These are phyloP conservation scores for Puccinia coronata DNA, from an alignment of 1,284 basidiomycete genomes.

Conservation along the genomic window DNA sequence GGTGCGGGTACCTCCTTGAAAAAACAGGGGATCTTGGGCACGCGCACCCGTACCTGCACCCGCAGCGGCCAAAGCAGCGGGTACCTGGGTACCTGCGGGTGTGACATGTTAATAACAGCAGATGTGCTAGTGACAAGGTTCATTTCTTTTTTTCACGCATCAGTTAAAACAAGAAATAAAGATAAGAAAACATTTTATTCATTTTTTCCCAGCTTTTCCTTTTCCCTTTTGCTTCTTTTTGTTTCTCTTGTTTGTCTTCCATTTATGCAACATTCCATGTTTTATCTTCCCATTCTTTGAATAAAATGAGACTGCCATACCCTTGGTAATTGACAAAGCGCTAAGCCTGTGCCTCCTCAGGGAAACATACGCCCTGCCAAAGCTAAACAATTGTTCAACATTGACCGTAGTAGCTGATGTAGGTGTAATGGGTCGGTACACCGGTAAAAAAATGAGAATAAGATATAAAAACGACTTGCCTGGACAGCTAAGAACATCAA, in stretches of 20 bases:
- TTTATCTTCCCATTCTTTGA: constrained; percentile 1
- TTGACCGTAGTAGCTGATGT: no score
- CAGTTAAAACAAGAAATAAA: no score
- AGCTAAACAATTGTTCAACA: no score
- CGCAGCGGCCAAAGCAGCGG: not conserved
- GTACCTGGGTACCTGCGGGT: constrained; percentile 1
- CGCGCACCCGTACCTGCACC: no score
- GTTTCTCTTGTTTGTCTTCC: not conserved
- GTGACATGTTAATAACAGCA: not conserved
- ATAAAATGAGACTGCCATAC: not conserved
- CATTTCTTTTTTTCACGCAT: no score
- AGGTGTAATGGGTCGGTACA: no score
- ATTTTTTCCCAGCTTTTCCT: no score
- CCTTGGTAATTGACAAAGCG: not conserved
- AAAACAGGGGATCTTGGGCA: not conserved
- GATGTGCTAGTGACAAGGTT: not conserved
- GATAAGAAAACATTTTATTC: not conserved
- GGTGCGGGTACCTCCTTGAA: not conserved
- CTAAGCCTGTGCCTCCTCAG: not conserved
- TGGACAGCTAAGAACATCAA: constrained; percentile 6
- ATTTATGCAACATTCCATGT: not conserved
- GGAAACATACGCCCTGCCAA: no score
- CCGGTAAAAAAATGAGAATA: not conserved
- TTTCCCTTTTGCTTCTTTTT: not conserved
- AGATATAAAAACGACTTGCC: not conserved